A percentile compares a stretch with the other conserved stretches of the same genome.
phyloP scores from a whole-genome alignment of 2,329 filamentous ascomycete genomes.

The Chaetomium sp. region DNA sequence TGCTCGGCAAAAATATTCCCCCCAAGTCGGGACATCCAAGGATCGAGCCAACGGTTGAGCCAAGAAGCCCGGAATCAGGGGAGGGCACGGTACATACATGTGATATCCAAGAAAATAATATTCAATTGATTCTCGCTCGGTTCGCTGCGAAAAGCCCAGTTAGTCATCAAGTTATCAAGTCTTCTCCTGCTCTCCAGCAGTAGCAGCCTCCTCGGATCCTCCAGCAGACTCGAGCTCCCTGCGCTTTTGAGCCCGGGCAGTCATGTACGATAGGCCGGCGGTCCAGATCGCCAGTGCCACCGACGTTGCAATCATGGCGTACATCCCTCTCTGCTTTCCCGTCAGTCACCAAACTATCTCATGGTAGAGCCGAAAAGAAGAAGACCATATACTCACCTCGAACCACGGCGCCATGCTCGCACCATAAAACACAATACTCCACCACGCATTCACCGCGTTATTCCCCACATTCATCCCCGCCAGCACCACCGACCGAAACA shows the following conservation, averaged over 20 bases:
- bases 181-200: not conserved
- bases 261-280: slow-evolving; percentile 43
- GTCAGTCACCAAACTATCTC: slow-evolving; percentile 8
- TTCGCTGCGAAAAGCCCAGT: too few relatives aligned
- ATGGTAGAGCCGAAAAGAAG: too few relatives aligned
- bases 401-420: slow-evolving; percentile 62
- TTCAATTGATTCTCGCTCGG: too few relatives aligned
- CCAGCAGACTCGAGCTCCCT: not conserved
- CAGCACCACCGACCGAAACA: slow-evolving; percentile 59
- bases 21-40: too few relatives aligned
- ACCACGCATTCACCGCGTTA: slow-evolving; percentile 66
- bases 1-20: too few relatives aligned
- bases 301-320: slow-evolving; percentile 62
- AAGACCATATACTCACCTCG: slow-evolving; percentile 37
- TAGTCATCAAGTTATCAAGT: too few relatives aligned
- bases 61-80: too few relatives aligned
- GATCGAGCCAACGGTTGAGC: too few relatives aligned
- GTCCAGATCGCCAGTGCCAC: slow-evolving; percentile 57
- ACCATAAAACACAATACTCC: slow-evolving; percentile 65
- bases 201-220: not conserved
- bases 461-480: slow-evolving; percentile 66
- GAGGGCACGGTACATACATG: too few relatives aligned
- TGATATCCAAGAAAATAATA: too few relatives aligned
- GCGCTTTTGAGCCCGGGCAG: slow-evolving; percentile 15
- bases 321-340: slow-evolving; percentile 54